Percentiles rank a stretch among this genome's conserved stretches.
Evolutionary conservation across 495 filamentous ascomycete species (phyloP).

Genomic region (Trichocladium antarcticum): DNA sequence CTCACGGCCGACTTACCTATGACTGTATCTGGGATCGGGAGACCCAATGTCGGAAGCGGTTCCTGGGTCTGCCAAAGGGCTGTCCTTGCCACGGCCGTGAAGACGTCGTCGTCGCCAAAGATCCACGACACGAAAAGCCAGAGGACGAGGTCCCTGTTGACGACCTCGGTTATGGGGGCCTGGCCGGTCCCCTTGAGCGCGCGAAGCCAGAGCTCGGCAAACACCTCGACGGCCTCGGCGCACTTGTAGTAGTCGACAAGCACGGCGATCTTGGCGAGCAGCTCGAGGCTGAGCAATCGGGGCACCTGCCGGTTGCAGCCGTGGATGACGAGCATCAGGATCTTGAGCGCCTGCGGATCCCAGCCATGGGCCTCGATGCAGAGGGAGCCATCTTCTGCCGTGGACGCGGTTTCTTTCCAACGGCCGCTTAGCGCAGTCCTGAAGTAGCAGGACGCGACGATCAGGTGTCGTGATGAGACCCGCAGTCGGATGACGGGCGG

Average conservation of each 20-base stretch:
- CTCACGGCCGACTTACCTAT: not conserved
- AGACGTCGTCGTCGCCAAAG: not conserved
- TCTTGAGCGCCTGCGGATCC: not conserved
- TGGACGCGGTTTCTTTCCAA: not conserved
- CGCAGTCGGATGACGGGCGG: not conserved
- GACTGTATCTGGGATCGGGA: constrained; percentile 6
- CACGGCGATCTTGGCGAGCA: constrained; percentile 37
- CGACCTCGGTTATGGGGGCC: constrained; percentile 5
- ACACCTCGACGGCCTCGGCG: constrained; percentile 26
- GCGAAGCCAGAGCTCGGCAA: constrained; percentile 30
- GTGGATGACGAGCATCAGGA: not conserved
- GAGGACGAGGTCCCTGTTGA: constrained; percentile 18
- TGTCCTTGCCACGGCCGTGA: not conserved
- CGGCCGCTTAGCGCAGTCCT: not conserved
- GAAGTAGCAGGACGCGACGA: not conserved
- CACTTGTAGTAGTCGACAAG: constrained; percentile 42
- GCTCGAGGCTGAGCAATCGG: constrained; percentile 24
- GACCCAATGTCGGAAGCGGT: constrained; percentile 4
- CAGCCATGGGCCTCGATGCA: not conserved
- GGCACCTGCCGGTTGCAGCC: not conserved
- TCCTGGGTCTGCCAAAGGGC: constrained; percentile 4
- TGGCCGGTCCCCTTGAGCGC: constrained; percentile 14
- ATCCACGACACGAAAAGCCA: constrained; percentile 9
- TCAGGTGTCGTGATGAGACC: not conserved
- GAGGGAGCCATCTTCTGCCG: not conserved